Evolutionary conservation across 2,329 filamentous ascomycete genomes (phyloP).

Genomic region (Piedraia hortae): DNA sequence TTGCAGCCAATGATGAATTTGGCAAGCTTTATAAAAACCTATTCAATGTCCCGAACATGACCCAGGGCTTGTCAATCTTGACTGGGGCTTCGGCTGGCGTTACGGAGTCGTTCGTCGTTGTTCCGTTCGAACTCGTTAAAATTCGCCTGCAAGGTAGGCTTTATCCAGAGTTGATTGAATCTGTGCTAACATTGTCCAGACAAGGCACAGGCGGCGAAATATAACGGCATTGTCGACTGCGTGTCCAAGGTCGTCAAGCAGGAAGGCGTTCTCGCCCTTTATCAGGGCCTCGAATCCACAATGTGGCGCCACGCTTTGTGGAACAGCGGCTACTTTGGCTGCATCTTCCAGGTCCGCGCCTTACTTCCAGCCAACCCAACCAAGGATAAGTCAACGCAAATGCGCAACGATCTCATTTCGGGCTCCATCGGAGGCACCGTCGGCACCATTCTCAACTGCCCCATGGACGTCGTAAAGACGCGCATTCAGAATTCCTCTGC

Average conservation of each 20-base stretch:
- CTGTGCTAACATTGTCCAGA: conserved; percentile 16
- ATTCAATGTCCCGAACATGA: conserved; percentile 72
- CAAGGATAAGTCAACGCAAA: conserved; percentile 54
- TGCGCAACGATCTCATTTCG: conserved; percentile 65
- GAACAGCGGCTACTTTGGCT: conserved; percentile 94
- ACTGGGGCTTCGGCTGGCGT: conserved; percentile 87
- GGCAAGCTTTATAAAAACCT: conserved; percentile 72
- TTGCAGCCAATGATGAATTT: conserved; percentile 97
- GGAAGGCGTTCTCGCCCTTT: conserved; percentile 68
- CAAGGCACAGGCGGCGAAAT: conserved; percentile 71
- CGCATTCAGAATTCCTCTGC: conserved; percentile 86
- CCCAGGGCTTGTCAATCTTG: conserved; percentile 66
- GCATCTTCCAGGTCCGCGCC: conserved; percentile 85
- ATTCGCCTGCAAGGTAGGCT: conserved; percentile 49
- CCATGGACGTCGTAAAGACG: conserved; percentile 92
- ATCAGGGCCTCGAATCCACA: conserved; percentile 90
- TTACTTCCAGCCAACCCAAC: conserved; percentile 42
- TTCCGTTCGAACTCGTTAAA: conserved; percentile 96
- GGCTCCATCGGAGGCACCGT: conserved; percentile 70
- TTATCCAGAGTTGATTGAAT: background rate
- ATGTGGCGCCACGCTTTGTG: conserved; percentile 86
- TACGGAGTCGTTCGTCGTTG: conserved; percentile 87
- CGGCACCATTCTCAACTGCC: conserved; percentile 82
- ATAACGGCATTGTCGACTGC: conserved; percentile 57
- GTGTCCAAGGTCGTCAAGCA: conserved; percentile 55